Percentiles rank a stretch among this genome's conserved stretches.
phyloP scores from a whole-genome alignment of 1,139 yeast species.

The Pichia sp. region DNA sequence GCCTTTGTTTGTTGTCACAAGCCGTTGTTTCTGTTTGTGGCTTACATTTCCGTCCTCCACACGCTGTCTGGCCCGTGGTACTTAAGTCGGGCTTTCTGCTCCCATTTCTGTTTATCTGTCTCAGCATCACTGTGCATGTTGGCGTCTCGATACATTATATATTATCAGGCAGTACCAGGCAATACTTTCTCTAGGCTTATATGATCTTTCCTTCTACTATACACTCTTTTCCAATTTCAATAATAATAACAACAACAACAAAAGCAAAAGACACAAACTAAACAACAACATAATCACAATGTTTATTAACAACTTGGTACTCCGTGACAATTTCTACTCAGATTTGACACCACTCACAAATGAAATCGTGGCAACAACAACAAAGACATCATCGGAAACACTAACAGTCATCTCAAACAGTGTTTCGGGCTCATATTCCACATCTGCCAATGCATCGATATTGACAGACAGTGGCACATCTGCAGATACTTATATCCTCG shows the following conservation, averaged over 20 bases:
- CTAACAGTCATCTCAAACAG: not conserved
- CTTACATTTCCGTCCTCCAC: too few species aligned
- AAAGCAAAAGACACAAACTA: not conserved
- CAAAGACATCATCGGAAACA: not conserved
- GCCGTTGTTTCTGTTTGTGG: too few species aligned
- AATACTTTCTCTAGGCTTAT: too few species aligned
- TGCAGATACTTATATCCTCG: not conserved
- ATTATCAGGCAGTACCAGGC: too few species aligned
- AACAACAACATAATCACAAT: not conserved
- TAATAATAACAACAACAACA: not conserved
- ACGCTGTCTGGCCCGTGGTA: too few species aligned
- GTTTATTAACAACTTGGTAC: not conserved
- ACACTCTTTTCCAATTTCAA: too few species aligned
- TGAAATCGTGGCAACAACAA: conserved; percentile 5
- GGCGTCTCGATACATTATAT: too few species aligned
- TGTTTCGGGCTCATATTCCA: not conserved
- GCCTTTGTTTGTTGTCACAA: too few species aligned
- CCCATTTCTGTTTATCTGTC: too few species aligned
- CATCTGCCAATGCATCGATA: not conserved
- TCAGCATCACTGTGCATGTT: too few species aligned
- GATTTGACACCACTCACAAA: conserved; percentile 12
- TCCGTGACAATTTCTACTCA: conserved; percentile 10
- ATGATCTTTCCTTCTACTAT: too few species aligned
- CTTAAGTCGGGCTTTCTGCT: too few species aligned
- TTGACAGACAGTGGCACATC: conserved; percentile 1